Evolutionary conservation across 208 protist species (phyloP), one percentile per base, ranked within the genome.

Genomic region (Polymyxa betae): DNA sequence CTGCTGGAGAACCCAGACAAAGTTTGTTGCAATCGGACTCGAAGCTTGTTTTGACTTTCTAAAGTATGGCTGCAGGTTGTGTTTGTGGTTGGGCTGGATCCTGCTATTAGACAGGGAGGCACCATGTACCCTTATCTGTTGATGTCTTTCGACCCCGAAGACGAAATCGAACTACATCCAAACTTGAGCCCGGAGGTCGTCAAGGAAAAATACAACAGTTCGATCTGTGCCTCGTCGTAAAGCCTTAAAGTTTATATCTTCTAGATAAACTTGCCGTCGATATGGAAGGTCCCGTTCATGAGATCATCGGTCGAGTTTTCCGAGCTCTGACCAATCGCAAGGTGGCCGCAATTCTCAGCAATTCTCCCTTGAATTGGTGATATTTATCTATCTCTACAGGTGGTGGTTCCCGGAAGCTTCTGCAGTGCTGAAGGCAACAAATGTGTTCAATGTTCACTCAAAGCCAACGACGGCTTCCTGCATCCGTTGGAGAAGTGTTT

Each of bases 271-370:
- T 82, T 40, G 5, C 72, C 10, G 72, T 20, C 5, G 72, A 82
- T 38, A 82, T 82, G 72, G 72, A 82, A 82, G 72, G 72, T 5
- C 72, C 72, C 40, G 72, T 82, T 35, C 72, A 82, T 82, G 72
- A 82, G 16, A n/a, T 82, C 35, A 43, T 82, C 35, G 72, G 72
- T 5, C 72, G 72, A 38, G 72, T 82, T 45, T 82, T 82, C 72
- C 72, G 72, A 20, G 72, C 72, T 45, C 72, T 82, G 5, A 82
- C 72, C 40, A 43, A 43, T 35, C 72, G 72, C n/a, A 82, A 82
- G n/a, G 72, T 82, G 16, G n/a, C n/a, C n/a, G n/a, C n/a, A n/a
- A n/a, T n/a, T n/a, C 5, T 82, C 35, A 20, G 72, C 40, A 5
- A 38, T 35, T 82, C 35, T 82, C 72, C 24, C 49, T 29, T 82